Percentiles rank a stretch among this genome's conserved stretches.
phyloP scores from a whole-genome alignment of 768 basidiomycete genomes.

The Podaxis sp. region DNA sequence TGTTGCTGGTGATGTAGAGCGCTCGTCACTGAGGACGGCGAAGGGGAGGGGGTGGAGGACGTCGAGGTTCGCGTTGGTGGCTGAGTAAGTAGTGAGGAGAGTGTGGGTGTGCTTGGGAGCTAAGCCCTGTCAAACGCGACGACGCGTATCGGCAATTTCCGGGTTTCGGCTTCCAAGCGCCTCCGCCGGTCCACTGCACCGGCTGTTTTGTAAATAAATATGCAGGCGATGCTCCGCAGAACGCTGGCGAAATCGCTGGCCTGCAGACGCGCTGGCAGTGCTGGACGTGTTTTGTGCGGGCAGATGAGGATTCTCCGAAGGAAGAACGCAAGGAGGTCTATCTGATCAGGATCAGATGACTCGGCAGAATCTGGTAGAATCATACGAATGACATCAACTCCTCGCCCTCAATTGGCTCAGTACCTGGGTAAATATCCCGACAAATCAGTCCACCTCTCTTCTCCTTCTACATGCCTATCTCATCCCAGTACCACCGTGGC shows the following conservation, averaged over 20 bases:
- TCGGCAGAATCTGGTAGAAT: not conserved
- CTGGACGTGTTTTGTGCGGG: not conserved
- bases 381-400: not conserved
- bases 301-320: not conserved
- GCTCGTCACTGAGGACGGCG: conserved; percentile 31
- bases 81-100: conserved; percentile 30
- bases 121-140: conserved; percentile 44
- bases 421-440: conserved; percentile 2
- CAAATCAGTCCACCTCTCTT: conserved; percentile 6
- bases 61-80: conserved; percentile 25
- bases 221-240: not conserved
- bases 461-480: conserved; percentile 20
- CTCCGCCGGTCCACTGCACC: conserved; percentile 14
- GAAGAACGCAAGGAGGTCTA: not conserved
- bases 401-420: not conserved
- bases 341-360: conserved; percentile 13
- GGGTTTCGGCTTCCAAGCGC: conserved; percentile 38
- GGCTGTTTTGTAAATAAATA: not conserved
- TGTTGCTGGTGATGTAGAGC: conserved; percentile 24
- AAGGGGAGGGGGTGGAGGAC: conserved; percentile 29
- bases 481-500: conserved; percentile 68
- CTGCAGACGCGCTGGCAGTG: not conserved
- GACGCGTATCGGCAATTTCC: conserved; percentile 53
- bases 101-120: conserved; percentile 27
- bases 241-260: not conserved